A percentile compares a stretch with the other conserved stretches of the same genome.
Evolutionary conservation across 148 eudicot genomes (phyloP).

Genomic region (Simmondsia chinensis): DNA sequence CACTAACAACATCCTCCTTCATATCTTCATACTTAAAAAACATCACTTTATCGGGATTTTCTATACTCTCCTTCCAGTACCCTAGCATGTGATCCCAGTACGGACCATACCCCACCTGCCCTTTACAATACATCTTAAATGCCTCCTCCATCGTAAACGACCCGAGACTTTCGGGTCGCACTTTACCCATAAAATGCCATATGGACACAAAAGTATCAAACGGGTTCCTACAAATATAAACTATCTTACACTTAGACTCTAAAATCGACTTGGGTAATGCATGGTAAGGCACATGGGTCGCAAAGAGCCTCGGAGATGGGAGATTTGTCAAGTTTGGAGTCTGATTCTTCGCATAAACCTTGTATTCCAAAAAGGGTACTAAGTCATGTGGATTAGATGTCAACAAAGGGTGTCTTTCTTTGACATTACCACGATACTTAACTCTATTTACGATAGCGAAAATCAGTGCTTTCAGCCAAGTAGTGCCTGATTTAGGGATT

Average conservation of each 20-base stretch:
- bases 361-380: slow-evolving; percentile 50
- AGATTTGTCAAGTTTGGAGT: slow-evolving; percentile 14
- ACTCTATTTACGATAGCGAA: slow-evolving; percentile 30
- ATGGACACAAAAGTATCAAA: slow-evolving; percentile 45
- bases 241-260: slow-evolving; percentile 23
- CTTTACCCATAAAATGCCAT: slow-evolving; percentile 32
- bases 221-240: slow-evolving; percentile 55
- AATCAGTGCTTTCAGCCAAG: slow-evolving; percentile 58
- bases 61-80: slow-evolving; percentile 34
- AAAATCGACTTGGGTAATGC: slow-evolving; percentile 28
- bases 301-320: slow-evolving; percentile 26
- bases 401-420: slow-evolving; percentile 35
- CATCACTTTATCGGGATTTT: slow-evolving; percentile 38
- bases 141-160: slow-evolving; percentile 32
- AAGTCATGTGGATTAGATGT: slow-evolving; percentile 52
- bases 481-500: slow-evolving; percentile 60
- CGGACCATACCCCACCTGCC: slow-evolving; percentile 40
- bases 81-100: slow-evolving; percentile 52
- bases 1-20: slow-evolving; percentile 11
- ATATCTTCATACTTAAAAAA: slow-evolving; percentile 32
- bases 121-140: slow-evolving; percentile 43
- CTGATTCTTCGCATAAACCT: slow-evolving; percentile 20
- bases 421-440: background rate
- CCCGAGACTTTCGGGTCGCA: slow-evolving; percentile 19
- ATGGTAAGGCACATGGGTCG: slow-evolving; percentile 36